phyloP scores from a whole-genome alignment of 2,329 filamentous ascomycete species.

The Phoma sp. region DNA sequence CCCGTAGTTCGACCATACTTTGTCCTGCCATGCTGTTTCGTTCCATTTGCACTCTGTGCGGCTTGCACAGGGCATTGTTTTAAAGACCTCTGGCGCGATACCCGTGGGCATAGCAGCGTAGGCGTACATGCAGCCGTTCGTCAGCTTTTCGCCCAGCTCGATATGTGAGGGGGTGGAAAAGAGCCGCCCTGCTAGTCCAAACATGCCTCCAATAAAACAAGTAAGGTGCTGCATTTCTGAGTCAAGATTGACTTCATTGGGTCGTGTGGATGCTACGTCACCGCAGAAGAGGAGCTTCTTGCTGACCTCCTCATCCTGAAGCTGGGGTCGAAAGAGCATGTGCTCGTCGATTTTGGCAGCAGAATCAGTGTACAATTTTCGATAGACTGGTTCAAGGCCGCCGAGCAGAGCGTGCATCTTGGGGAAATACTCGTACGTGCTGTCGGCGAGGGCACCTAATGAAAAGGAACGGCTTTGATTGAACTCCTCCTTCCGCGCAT shows the following conservation, averaged over 20 bases:
- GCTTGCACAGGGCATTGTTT: constrained; percentile 57
- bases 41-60: constrained; percentile 60
- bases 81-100: constrained; percentile 67
- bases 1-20: constrained; percentile 35
- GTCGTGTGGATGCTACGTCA: constrained; percentile 40
- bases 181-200: constrained; percentile 64
- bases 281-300: constrained; percentile 43
- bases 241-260: constrained; percentile 34
- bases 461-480: constrained; percentile 41
- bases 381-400: constrained; percentile 56
- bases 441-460: constrained; percentile 49
- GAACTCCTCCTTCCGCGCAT: constrained; percentile 42
- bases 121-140: constrained; percentile 68
- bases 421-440: constrained; percentile 50
- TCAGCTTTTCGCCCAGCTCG: constrained; percentile 64
- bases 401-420: constrained; percentile 51
- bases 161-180: constrained; percentile 62
- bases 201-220: constrained; percentile 70
- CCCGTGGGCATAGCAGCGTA: constrained; percentile 64
- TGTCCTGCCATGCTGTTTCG: constrained; percentile 58
- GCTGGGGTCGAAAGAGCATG: constrained; percentile 58
- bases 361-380: constrained; percentile 64
- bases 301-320: constrained; percentile 36
- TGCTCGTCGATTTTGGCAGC: constrained; percentile 54
- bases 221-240: constrained; percentile 65